Base-by-base conservation (phyloP, 2,329 filamentous ascomycete species). In the Fusarium sp. region DNA sequence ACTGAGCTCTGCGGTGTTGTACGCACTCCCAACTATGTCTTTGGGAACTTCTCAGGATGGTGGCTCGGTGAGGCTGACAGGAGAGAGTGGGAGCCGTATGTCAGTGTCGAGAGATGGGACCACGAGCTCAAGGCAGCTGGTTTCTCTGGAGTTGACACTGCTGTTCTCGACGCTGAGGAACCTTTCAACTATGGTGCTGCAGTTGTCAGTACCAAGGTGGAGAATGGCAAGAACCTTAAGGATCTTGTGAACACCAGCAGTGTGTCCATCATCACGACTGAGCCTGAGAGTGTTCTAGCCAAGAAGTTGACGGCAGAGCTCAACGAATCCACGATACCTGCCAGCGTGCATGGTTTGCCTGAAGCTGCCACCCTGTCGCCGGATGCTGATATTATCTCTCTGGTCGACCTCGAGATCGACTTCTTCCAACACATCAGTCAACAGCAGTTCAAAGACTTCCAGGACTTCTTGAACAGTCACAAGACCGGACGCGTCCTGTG, bases 51-150 rank as follows among this genome's bases (percentile, higher is more conserved):
- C 18, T 70, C 80, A 0, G 80, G 78, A 2, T 84, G 83, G 82
- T 84, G 83, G 82, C 72, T 81, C 2, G 81, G 81, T 6, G 70
- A 60, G 11, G 67, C 71, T 1, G 79, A 82, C 16, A 70, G 66
- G 2, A 77, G 81, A 3, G 10, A 62, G 1, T 66, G 72, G 5
- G 76, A 77, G 57, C 81, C 81, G 4, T 80, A 76, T n/a, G 57
- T 81, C 20, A 60, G 69, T 1, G 37, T 66, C 1, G 67, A 75
- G 4, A 35, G 69, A 10, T 83, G 81, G 82, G 70, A 81, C 5
- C 13, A 23, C 1, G 76, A 81, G 18, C 70, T 83, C 6, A 77
- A 74, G 11, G 54, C 50, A 0, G 73, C 78, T 7, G 79, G 80
- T 0, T 83, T 77, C 32, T 35, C 48, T 23, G 66, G 64, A 25